phyloP scores from a whole-genome alignment of 116 monocot genomes.

The Iris pallida region DNA sequence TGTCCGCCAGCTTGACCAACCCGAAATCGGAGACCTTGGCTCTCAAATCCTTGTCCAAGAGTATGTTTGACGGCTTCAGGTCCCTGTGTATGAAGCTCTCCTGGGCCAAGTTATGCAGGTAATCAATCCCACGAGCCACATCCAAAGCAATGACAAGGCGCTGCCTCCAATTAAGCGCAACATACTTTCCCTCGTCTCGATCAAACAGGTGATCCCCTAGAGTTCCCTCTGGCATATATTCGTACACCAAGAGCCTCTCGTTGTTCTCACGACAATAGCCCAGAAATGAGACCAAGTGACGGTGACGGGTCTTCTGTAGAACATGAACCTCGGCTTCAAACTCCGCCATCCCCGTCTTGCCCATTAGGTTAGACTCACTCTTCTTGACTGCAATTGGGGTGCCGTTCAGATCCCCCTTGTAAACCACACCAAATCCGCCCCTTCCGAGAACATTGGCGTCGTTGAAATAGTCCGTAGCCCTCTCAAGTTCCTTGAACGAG shows the following conservation, averaged over 20 bases:
- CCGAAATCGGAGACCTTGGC: slow-evolving; percentile 60
- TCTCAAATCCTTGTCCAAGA: slow-evolving; percentile 32
- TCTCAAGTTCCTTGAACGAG: slow-evolving; percentile 13
- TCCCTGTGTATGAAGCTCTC: slow-evolving; percentile 49
- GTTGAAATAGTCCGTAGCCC: slow-evolving; percentile 17
- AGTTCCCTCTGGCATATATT: slow-evolving; percentile 46
- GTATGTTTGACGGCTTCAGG: slow-evolving; percentile 53
- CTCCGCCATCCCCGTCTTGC: slow-evolving; percentile 30
- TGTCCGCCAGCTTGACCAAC: slow-evolving; percentile 38
- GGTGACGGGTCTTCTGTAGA: slow-evolving; percentile 34
- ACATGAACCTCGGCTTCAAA: slow-evolving; percentile 42
- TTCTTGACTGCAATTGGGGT: slow-evolving; percentile 40
- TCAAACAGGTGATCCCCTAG: slow-evolving; percentile 42
- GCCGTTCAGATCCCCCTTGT: slow-evolving; percentile 23
- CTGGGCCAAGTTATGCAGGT: slow-evolving; percentile 50
- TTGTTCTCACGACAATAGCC: slow-evolving; percentile 41
- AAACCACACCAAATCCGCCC: slow-evolving; percentile 30
- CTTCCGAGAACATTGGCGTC: slow-evolving; percentile 18
- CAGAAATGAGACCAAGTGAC: slow-evolving; percentile 41
- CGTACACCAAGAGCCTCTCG: slow-evolving; percentile 42
- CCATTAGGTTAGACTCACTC: slow-evolving; percentile 31
- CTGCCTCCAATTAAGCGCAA: slow-evolving; percentile 38
- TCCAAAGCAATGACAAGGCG: slow-evolving; percentile 44
- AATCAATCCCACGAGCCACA: slow-evolving; percentile 53
- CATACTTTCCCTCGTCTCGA: not conserved